Base-by-base conservation (phyloP, 305 asterid genomes). In the Fraxinus nigra region DNA sequence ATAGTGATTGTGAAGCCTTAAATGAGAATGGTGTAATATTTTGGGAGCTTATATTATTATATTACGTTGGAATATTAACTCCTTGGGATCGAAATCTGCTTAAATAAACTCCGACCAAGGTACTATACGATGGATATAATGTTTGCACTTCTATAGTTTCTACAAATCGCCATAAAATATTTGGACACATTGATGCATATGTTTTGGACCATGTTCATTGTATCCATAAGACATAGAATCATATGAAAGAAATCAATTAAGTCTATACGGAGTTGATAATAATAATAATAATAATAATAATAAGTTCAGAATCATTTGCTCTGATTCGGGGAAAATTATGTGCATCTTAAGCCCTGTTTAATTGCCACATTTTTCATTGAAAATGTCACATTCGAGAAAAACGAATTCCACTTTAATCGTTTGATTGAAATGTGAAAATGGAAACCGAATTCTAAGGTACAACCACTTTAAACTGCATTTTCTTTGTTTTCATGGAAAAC, bases 81-180 rank as follows among this genome's bases (percentile, higher is more conserved):
- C 24, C 35, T 78, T 73, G 88, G 83, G 83, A 75, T 81, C 84
- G 46, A 84, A 72, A 84, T 82, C 70, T 74, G 85, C 43, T 80
- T 80, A 72, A 81, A 82, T 82, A 79, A 84, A 79, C 59, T 80
- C 87, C 83, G 86, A 79, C 85, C 78, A 84, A 72, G 74, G 84
- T 79, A 82, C 80, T 79, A 79, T 77, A 77, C 3, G 77, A 59
- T 77, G 80, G 80, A 18, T 5, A 61, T 61, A 76, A 70, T 81
- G 65, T 37, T 80, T 73, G 67, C 78, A 51, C 80, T 22, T 77
- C 8, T 37, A 37, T 7, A 37, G 3, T 37, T 37, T 37, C 43
- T 7, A 37, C 43, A 48, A 48, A 48, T 28, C 28, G 20, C 76
- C 69, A 37, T 37, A 37, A 37, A 37, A 37, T 37, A 37, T 37